These are phyloP conservation scores for Nemania serpens DNA, from an alignment of 2,329 filamentous ascomycete genomes.

Conservation along the genomic window DNA sequence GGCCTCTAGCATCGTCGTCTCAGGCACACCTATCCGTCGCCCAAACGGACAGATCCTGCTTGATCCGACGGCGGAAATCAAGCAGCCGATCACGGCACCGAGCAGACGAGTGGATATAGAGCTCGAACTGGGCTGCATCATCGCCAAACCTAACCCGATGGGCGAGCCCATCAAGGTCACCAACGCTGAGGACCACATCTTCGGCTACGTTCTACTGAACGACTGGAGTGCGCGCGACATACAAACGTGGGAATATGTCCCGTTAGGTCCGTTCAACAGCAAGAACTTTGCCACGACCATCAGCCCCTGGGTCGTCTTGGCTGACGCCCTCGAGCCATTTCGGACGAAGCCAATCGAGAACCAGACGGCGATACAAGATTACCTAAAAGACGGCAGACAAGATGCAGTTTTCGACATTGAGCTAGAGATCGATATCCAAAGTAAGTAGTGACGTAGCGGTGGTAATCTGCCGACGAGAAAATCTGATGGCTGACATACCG, in stretches of 20 bases:
- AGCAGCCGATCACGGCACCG: conserved; percentile 66
- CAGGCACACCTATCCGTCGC: conserved; percentile 72
- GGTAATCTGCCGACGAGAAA: neutral
- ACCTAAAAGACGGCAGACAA: conserved; percentile 62
- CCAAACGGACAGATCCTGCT: conserved; percentile 76
- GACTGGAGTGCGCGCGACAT: conserved; percentile 87
- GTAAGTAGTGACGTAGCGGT: conserved; percentile 43
- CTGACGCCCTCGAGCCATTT: conserved; percentile 71
- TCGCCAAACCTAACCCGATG: conserved; percentile 67
- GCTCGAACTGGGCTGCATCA: conserved; percentile 77
- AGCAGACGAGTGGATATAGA: conserved; percentile 76
- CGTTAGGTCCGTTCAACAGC: conserved; percentile 78
- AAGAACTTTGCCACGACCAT: conserved; percentile 85
- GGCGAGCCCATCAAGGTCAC: conserved; percentile 66
- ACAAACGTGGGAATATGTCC: conserved; percentile 83
- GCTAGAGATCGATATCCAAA: conserved; percentile 67
- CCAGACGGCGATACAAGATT: conserved; percentile 43
- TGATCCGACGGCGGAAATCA: conserved; percentile 64
- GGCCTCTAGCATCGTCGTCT: conserved; percentile 75
- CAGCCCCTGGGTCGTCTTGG: conserved; percentile 77
- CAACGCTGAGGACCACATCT: conserved; percentile 72
- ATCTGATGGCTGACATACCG: conserved; percentile 20
- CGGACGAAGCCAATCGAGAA: conserved; percentile 42
- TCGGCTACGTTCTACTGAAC: conserved; percentile 82
- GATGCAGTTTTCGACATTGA: conserved; percentile 71